A percentile compares a stretch with the other conserved stretches of the same genome.
These are phyloP conservation scores for Vigna reflexopilosa DNA, from an alignment of 306 rosid species.

Conservation along the genomic window DNA sequence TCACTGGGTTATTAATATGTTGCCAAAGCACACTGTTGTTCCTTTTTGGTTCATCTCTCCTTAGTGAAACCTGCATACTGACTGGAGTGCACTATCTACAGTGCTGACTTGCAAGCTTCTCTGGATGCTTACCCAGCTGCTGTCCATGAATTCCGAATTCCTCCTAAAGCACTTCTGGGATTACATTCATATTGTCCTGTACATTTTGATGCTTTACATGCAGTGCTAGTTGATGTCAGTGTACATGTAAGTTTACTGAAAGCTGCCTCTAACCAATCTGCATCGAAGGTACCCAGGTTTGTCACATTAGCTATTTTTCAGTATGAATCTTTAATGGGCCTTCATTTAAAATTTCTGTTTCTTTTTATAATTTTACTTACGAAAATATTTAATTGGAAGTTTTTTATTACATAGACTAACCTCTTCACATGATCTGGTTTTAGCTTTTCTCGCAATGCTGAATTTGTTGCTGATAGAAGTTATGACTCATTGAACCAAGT, in stretches of 20 bases:
- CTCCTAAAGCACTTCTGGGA: slow-evolving; percentile 84
- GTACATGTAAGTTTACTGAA: slow-evolving; percentile 72
- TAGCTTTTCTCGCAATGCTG: slow-evolving; percentile 52
- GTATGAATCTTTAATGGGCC: neutral
- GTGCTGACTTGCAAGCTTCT: slow-evolving; percentile 69
- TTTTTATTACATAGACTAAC: slow-evolving; percentile 33
- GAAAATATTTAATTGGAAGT: slow-evolving; percentile 3
- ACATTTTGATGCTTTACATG: slow-evolving; percentile 82
- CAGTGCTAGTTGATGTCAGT: slow-evolving; percentile 77
- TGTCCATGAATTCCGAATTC: slow-evolving; percentile 81
- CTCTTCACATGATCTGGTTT: slow-evolving; percentile 43
- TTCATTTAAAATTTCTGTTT: slow-evolving; percentile 12
- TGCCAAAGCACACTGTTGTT: slow-evolving; percentile 25
- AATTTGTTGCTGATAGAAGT: slow-evolving; percentile 48
- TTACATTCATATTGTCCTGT: slow-evolving; percentile 86
- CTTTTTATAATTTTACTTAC: neutral
- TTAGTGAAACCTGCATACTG: slow-evolving; percentile 47
- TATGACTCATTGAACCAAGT: slow-evolving; percentile 55
- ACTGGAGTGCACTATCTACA: slow-evolving; percentile 45
- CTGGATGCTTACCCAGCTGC: slow-evolving; percentile 72
- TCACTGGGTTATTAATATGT: slow-evolving; percentile 4
- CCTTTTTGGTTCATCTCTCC: slow-evolving; percentile 22
- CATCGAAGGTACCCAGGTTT: slow-evolving; percentile 71
- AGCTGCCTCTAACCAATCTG: slow-evolving; percentile 45
- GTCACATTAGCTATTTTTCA: slow-evolving; percentile 45